A percentile compares a stretch with the other conserved stretches of the same genome.
phyloP scores from a whole-genome alignment of 495 filamentous ascomycete species.

The Penicillium coprophilum region DNA sequence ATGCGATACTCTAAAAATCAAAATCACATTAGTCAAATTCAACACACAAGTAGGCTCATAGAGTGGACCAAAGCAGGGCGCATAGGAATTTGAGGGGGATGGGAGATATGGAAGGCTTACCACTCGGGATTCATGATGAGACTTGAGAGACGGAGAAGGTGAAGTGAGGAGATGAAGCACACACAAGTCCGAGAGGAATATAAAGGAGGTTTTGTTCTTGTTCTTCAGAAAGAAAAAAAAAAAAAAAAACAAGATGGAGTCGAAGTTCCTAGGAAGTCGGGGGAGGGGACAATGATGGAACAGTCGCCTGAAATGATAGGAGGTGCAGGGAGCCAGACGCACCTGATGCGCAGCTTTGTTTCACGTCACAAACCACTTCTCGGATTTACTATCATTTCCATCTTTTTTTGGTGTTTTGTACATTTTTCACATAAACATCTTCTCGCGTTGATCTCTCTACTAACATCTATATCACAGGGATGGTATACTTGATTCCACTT shows the following conservation, averaged over 20 bases:
- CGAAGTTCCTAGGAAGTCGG: conserved; percentile 10
- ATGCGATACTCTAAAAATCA: conserved; percentile 25
- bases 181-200: conserved; percentile 1
- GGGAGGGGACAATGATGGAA: conserved; percentile 21
- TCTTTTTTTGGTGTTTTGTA: background rate
- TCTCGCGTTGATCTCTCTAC: background rate
- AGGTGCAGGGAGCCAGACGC: conserved; percentile 34
- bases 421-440: background rate
- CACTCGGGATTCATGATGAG: conserved; percentile 91
- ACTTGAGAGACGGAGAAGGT: conserved; percentile 3
- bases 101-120: conserved; percentile 56
- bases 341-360: conserved; percentile 37
- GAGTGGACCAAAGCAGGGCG: conserved; percentile 4
- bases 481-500: background rate
- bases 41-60: background rate
- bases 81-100: conserved; percentile 12
- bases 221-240: too few species aligned
- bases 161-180: background rate
- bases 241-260: conserved; percentile 8
- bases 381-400: background rate
- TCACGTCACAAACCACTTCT: conserved; percentile 23
- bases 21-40: conserved; percentile 8
- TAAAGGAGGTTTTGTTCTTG: background rate
- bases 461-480: background rate
- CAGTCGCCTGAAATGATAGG: conserved; percentile 38